Percentiles rank a stretch among this genome's conserved stretches.
These are phyloP conservation scores for Camellia japonica DNA, from an alignment of 148 eudicot genomes.

Conservation along the genomic window DNA sequence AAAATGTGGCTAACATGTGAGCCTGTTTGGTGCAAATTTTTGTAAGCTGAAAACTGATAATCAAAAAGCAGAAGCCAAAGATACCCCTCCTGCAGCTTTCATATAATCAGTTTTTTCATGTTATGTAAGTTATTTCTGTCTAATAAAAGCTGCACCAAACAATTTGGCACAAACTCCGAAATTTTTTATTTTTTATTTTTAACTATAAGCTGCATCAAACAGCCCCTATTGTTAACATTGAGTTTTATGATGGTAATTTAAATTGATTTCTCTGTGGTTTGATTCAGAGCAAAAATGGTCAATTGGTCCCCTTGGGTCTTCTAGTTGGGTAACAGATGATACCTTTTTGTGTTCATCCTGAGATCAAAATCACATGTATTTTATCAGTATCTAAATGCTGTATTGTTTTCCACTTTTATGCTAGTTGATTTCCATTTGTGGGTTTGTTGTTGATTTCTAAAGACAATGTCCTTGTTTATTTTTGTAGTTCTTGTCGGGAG, in stretches of 20 bases:
- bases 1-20: not conserved
- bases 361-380: not conserved
- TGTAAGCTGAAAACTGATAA: too few relatives aligned
- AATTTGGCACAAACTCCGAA: too few relatives aligned
- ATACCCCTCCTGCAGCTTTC: too few relatives aligned
- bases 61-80: too few relatives aligned
- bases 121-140: too few relatives aligned
- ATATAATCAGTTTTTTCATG: too few relatives aligned
- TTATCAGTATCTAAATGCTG: not conserved
- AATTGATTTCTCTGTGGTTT: not conserved
- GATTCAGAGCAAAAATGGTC: not conserved
- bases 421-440: not conserved
- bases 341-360: not conserved
- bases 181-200: too few relatives aligned
- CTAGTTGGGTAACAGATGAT: not conserved
- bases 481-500: conserved; percentile 87
- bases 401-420: not conserved
- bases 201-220: too few relatives aligned
- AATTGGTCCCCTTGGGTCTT: not conserved
- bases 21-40: too few relatives aligned
- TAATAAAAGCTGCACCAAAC: too few relatives aligned
- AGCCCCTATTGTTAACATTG: not conserved
- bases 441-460: not conserved
- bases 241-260: not conserved
- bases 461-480: not conserved